phyloP scores from a whole-genome alignment of 305 asterid species.

The Fraxinus greggii region DNA sequence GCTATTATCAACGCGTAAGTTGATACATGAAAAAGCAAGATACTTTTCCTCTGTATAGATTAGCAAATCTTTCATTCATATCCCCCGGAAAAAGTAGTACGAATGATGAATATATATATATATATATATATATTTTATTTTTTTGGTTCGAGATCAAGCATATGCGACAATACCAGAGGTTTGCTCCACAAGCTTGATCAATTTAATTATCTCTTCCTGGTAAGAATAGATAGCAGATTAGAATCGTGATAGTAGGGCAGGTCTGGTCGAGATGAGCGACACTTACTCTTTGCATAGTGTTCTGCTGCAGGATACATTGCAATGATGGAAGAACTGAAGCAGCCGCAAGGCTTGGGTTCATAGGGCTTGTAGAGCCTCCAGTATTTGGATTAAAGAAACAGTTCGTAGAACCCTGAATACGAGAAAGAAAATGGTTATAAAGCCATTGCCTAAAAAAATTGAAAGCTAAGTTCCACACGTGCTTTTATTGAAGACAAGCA shows the following conservation, averaged over 20 bases:
- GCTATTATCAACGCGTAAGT: neutral
- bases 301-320: conserved; percentile 73
- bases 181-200: conserved; percentile 75
- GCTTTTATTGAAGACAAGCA: neutral
- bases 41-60: neutral
- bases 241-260: conserved; percentile 18
- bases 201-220: conserved; percentile 73
- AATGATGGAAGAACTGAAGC: conserved; percentile 69
- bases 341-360: conserved; percentile 37
- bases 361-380: conserved; percentile 57
- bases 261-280: conserved; percentile 12
- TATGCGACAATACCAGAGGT: conserved; percentile 53
- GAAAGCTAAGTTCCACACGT: conserved; percentile 29
- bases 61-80: neutral
- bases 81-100: neutral
- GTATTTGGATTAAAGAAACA: conserved; percentile 34
- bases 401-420: conserved; percentile 52
- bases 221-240: conserved; percentile 31
- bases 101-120: neutral
- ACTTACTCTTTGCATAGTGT: conserved; percentile 72
- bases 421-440: conserved; percentile 40
- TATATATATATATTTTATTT: too few relatives aligned
- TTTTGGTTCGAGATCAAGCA: neutral
- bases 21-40: neutral
- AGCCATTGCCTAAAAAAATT: conserved; percentile 31